A percentile compares a stretch with the other conserved stretches of the same genome.
These are phyloP conservation scores for Annulohypoxylon moriforme DNA, from an alignment of 495 filamentous ascomycete genomes.

Conservation along the genomic window DNA sequence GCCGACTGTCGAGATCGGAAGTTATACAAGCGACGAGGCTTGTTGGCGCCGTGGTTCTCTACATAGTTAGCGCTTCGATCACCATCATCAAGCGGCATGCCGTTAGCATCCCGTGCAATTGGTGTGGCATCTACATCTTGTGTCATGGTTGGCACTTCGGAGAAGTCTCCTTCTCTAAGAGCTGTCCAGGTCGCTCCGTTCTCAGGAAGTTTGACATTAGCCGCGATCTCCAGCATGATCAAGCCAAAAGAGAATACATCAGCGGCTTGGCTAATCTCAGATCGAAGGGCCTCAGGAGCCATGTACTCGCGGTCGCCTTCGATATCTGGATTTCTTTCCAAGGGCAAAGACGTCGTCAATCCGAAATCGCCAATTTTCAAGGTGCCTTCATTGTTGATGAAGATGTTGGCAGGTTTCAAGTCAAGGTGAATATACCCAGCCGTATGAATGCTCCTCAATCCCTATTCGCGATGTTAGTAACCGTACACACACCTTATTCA, in stretches of 20 bases:
- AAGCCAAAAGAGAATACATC: conserved; percentile 95
- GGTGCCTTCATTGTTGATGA: conserved; percentile 89
- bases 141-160: conserved; percentile 84
- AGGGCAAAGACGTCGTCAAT: conserved; percentile 84
- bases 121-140: conserved; percentile 76
- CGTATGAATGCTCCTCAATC: conserved; percentile 87
- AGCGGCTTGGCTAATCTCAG: conserved; percentile 85
- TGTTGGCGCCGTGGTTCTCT: conserved; percentile 39
- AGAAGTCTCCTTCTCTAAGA: conserved; percentile 86
- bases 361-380: conserved; percentile 98
- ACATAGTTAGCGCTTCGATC: conserved; percentile 51
- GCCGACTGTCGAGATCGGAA: conserved; percentile 44
- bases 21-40: conserved; percentile 36
- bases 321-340: conserved; percentile 78
- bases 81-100: conserved; percentile 64
- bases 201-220: conserved; percentile 89
- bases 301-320: conserved; percentile 98
- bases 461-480: conserved; percentile 60
- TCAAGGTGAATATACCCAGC: conserved; percentile 92
- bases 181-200: conserved; percentile 91
- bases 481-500: background rate
- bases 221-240: conserved; percentile 92
- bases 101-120: conserved; percentile 78
- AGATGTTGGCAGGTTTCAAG: conserved; percentile 92
- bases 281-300: conserved; percentile 87